Base-by-base conservation (phyloP, 192 early-diverging fungal species). In the Linnemannia schmuckeri region DNA sequence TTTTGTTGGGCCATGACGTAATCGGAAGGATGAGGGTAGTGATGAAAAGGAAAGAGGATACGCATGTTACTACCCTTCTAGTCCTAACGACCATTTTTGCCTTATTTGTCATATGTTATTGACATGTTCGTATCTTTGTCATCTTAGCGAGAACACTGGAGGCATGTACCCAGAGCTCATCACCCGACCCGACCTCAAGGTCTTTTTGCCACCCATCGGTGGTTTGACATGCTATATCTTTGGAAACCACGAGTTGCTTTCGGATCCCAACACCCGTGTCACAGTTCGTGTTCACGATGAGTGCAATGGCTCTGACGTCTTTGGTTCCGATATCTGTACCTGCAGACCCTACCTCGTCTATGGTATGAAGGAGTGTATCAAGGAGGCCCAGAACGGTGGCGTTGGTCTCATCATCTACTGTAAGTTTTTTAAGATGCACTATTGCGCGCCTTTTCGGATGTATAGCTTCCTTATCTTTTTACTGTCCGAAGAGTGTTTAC, bases 91-190 rank as follows among this genome's bases (percentile, higher is more conserved):
- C 17, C 17, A 17, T 1, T 17, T 8, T 27, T 61, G 4, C 47
- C 4, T 27, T 61, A 2, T 27, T 12, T 2, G 15, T 17, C 9
- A 9, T 61, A 12, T 61, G 55, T 61, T 9, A 22, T 20, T 54
- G 52, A 54, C 49, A 4, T 22, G 12, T 55, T 7, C 6, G 41
- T 54, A 63, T 71, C 27, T 42, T 61, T 24, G 44, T 52, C 10
- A 18, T 33, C 52, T 17, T 80, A 93, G 92, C 77, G 96, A 98
- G 80, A 96, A 97, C 81, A 97, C 96, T 15, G 97, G 97, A 54
- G 97, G 97, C 73, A 97, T 97, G 97, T 98, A 97, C 81, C 97
- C 97, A 0, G 97, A 98, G 80, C 93, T 98, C 69, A 95, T 98
- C 81, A 97, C 96, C 37, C 92, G 97, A 40, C 96, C 96, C 0